Evolutionary conservation across 345 rosid species (phyloP), one percentile per base, ranked within the genome.

Genomic region (Boechera stricta): DNA sequence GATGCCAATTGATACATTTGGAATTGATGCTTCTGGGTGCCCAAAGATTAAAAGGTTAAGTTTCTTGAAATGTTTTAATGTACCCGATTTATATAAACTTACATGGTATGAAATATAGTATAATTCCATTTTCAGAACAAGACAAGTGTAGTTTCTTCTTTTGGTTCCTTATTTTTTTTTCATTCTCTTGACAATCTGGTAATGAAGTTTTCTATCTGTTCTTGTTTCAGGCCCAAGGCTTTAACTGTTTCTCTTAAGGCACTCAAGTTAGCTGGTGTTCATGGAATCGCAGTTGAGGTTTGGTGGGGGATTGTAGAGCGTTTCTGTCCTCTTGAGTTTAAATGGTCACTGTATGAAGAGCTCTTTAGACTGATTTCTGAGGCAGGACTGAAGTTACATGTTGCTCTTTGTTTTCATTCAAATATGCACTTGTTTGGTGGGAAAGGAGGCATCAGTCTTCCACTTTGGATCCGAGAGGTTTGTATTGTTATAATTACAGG

Each of bases 281-380:
- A 88, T 73, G 91, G 91, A 72, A 82, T 88, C 53, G 91, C 88
- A 10, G 89, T 86, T 44, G 91, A 88, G 81, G 88, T 88, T 72
- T 88, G 89, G 89, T 88, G 91, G 91, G 91, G 91, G 26, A 77
- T 88, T 52, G 89, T 88, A 10, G 91, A 88, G 80, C 89, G 91
- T 45, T 78, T 81, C 63, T 74, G 80, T 60, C 91, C 91, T 78
- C 82, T 69, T 31, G 83, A 86, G 76, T 88, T 84, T 68, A 73
- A 82, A 74, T 88, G 91, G 91, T 83, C 87, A 54, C 69, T 86
- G 36, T 88, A 88, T 73, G 91, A 88, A 78, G 88, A 83, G 57
- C 86, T 86, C 65, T 86, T 88, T 65, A 86, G 84, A 71, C 47
- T 84, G 72, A 76, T 88, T 36, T 79, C 91, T 70, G 84, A 84